Percentiles rank a stretch among this genome's conserved stretches.
Evolutionary conservation across 768 basidiomycete genomes (phyloP).

Genomic region (Auricularia sp.): DNA sequence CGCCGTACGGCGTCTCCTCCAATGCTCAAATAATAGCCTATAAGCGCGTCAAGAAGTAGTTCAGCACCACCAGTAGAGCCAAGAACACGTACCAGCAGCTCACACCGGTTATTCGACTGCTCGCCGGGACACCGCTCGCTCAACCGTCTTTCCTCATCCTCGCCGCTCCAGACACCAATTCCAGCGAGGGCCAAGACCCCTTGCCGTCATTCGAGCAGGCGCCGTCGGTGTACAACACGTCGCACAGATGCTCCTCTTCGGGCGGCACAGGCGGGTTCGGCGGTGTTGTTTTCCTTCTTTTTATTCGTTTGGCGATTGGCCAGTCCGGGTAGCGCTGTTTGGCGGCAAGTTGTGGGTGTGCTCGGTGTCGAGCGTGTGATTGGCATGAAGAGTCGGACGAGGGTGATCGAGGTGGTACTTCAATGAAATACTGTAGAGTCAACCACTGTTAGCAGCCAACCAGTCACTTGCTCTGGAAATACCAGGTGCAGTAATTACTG

Average conservation of each 20-base stretch:
- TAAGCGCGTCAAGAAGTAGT: not conserved
- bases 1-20: conserved; percentile 53
- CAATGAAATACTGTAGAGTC: too few relatives aligned
- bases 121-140: conserved; percentile 54
- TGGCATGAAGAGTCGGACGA: too few relatives aligned
- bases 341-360: too few relatives aligned
- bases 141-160: not conserved
- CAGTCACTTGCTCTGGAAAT: too few relatives aligned
- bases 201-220: conserved; percentile 79
- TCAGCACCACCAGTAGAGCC: not conserved
- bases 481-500: too few relatives aligned
- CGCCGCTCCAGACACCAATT: conserved; percentile 81
- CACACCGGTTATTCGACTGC: conserved; percentile 84
- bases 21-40: conserved; percentile 86
- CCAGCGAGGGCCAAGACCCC: conserved; percentile 54
- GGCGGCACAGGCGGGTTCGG: not conserved
- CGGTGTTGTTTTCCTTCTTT: too few relatives aligned
- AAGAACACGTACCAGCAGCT: conserved; percentile 55
- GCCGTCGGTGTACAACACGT: conserved; percentile 81
- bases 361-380: too few relatives aligned
- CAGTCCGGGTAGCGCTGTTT: too few relatives aligned
- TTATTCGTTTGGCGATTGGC: too few relatives aligned
- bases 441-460: too few relatives aligned
- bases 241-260: conserved; percentile 22
- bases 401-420: too few relatives aligned